Conservation (phyloP, 805 yeast species). For the Saturnispora ahearnii region DNA sequence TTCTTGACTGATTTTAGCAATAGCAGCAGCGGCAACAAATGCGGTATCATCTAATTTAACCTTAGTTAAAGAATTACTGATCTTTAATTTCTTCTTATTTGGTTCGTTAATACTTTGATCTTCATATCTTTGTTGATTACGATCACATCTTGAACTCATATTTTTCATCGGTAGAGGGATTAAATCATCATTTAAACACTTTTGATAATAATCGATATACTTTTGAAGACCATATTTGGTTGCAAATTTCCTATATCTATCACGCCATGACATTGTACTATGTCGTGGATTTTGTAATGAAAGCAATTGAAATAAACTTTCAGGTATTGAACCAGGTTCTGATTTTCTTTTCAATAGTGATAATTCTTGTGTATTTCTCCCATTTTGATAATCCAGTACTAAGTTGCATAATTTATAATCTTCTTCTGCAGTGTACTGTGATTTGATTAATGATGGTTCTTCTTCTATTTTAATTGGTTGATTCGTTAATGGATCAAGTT, state of each 20-base stretch:
- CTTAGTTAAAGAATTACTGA: slow-evolving; percentile 5
- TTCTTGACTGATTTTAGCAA: not conserved
- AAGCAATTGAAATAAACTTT: slow-evolving; percentile 33
- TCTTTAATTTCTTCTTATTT: slow-evolving; percentile 1
- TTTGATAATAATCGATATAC: slow-evolving; percentile 46
- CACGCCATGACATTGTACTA: slow-evolving; percentile 71
- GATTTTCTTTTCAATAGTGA: slow-evolving; percentile 14
- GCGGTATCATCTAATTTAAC: slow-evolving; percentile 1
- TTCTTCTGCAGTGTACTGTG: slow-evolving; percentile 59
- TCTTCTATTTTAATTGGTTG: slow-evolving; percentile 32
- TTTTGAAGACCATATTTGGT: slow-evolving; percentile 51
- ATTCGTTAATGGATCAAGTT: slow-evolving; percentile 34
- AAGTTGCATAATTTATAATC: slow-evolving; percentile 49
- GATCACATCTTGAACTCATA: slow-evolving; percentile 39
- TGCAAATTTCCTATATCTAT: slow-evolving; percentile 65
- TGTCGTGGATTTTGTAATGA: slow-evolving; percentile 41
- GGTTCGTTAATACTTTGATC: slow-evolving; percentile 5
- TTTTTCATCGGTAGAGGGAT: slow-evolving; percentile 52
- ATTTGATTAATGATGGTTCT: slow-evolving; percentile 45
- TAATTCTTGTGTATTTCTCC: slow-evolving; percentile 9
- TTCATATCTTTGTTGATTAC: slow-evolving; percentile 10
- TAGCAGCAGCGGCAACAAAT: not conserved
- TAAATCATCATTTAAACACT: slow-evolving; percentile 28
- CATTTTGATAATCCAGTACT: slow-evolving; percentile 18
- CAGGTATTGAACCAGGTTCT: slow-evolving; percentile 24